These are phyloP conservation scores for Xylariomycetidae sp. DNA, from an alignment of 2,329 filamentous ascomycete genomes.

Conservation along the genomic window DNA sequence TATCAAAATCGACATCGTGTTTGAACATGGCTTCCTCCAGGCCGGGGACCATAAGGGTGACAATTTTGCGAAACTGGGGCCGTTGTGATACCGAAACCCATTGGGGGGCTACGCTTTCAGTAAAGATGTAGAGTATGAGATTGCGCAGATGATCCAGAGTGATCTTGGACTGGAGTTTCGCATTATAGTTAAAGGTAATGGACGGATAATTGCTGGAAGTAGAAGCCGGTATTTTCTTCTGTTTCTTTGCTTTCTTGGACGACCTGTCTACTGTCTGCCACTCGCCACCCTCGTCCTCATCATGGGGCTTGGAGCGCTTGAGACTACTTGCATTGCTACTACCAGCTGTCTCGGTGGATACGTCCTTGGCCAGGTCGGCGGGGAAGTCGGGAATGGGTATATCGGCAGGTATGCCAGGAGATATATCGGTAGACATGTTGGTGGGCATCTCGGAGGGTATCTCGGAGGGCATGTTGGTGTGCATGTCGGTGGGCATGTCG, in stretches of 20 bases:
- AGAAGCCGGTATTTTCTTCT: conserved; percentile 56
- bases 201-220: conserved; percentile 54
- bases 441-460: too few relatives aligned
- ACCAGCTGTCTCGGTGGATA: conserved; percentile 11
- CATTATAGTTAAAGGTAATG: conserved; percentile 52
- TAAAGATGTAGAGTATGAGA: conserved; percentile 62
- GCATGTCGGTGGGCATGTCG: too few relatives aligned
- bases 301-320: conserved; percentile 47
- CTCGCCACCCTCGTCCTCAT: conserved; percentile 34
- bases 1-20: conserved; percentile 45
- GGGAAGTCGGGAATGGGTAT: conserved; percentile 13
- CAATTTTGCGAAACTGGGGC: conserved; percentile 69
- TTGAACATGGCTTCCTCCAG: conserved; percentile 89
- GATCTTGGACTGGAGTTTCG: conserved; percentile 57
- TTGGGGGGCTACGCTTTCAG: conserved; percentile 59
- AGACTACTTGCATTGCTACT: conserved; percentile 31
- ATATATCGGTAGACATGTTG: too few relatives aligned
- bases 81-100: conserved; percentile 62
- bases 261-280: conserved; percentile 52
- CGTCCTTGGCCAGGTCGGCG: conserved; percentile 10
- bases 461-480: too few relatives aligned
- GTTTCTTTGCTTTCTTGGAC: conserved; percentile 43
- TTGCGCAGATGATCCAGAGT: conserved; percentile 59
- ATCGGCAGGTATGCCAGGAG: background rate
- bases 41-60: conserved; percentile 87